Conservation (phyloP, 768 basidiomycete genomes). For the Suillus tomentosus region DNA sequence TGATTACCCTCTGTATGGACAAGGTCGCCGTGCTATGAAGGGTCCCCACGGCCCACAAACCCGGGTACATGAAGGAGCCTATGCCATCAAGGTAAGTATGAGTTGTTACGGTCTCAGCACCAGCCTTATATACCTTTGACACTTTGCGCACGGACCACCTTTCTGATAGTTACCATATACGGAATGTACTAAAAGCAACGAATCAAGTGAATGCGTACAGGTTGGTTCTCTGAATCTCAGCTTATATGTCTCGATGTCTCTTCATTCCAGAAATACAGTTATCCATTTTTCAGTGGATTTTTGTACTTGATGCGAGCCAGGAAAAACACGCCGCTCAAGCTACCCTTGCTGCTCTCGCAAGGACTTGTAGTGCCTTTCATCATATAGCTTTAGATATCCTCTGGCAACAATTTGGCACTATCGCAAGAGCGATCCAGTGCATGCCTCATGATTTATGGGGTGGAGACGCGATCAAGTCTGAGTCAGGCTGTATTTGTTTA, state of each 20-base stretch:
- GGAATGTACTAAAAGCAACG: not conserved
- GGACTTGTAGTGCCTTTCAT: conserved; percentile 28
- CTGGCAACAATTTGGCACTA: conserved; percentile 25
- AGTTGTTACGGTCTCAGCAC: conserved; percentile 15
- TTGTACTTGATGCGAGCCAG: not conserved
- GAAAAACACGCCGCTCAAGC: not conserved
- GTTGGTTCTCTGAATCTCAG: not conserved
- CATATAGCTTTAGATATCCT: conserved; percentile 26
- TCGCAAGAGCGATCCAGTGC: conserved; percentile 24
- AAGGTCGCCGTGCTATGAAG: conserved; percentile 28
- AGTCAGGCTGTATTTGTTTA: not conserved
- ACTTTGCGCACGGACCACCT: conserved; percentile 28
- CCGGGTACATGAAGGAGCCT: conserved; percentile 50
- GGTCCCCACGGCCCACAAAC: conserved; percentile 51
- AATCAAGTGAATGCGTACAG: not conserved
- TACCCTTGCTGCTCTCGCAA: conserved; percentile 26
- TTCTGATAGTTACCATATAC: not conserved
- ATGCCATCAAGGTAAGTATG: conserved; percentile 65
- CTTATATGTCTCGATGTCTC: conserved; percentile 29
- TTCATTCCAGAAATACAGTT: conserved; percentile 30
- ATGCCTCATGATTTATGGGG: conserved; percentile 33
- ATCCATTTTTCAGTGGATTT: conserved; percentile 24
- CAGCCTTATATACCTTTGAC: conserved; percentile 32
- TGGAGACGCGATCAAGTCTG: conserved; percentile 11
- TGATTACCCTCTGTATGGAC: conserved; percentile 36